Evolutionary conservation across 495 filamentous ascomycete species (phyloP).

Genomic region (Recurvomyces mirabilis): DNA sequence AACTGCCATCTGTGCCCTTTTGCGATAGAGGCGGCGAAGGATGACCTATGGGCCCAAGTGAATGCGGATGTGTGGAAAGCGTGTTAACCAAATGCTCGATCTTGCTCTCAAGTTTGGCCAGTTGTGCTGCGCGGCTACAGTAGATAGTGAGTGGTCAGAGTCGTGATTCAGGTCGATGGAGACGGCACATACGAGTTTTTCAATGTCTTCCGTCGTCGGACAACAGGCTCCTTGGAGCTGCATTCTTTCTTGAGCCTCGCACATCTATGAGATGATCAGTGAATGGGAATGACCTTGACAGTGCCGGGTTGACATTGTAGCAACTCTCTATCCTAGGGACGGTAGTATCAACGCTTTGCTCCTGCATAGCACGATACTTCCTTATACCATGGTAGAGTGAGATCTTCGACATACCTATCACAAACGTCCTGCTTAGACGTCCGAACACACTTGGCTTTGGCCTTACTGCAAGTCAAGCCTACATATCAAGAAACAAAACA

Average conservation of each 20-base stretch:
- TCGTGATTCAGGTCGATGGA: not conserved
- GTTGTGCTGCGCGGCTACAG: slow-evolving; percentile 16
- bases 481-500: too few species aligned
- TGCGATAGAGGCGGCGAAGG: slow-evolving; percentile 20
- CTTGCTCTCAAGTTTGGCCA: slow-evolving; percentile 39
- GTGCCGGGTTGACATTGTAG: not conserved
- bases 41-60: slow-evolving; percentile 5
- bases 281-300: not conserved
- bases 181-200: slow-evolving; percentile 17
- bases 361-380: not conserved
- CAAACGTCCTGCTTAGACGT: slow-evolving; percentile 2
- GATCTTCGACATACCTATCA: slow-evolving; percentile 10
- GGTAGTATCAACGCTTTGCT: not conserved
- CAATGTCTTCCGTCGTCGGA: slow-evolving; percentile 6
- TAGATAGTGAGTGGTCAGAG: not conserved
- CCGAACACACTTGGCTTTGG: slow-evolving; percentile 20
- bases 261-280: slow-evolving; percentile 16
- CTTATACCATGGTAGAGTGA: not conserved
- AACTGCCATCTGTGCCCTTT: too few species aligned
- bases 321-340: not conserved
- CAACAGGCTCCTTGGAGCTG: slow-evolving; percentile 7
- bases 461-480: slow-evolving; percentile 19
- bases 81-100: slow-evolving; percentile 41
- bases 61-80: slow-evolving; percentile 27
- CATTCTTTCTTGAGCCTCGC: slow-evolving; percentile 16